A percentile compares a stretch with the other conserved stretches of the same genome.
Conservation (phyloP, 805 yeast genomes). For the Yamadazyma philogaea region DNA sequence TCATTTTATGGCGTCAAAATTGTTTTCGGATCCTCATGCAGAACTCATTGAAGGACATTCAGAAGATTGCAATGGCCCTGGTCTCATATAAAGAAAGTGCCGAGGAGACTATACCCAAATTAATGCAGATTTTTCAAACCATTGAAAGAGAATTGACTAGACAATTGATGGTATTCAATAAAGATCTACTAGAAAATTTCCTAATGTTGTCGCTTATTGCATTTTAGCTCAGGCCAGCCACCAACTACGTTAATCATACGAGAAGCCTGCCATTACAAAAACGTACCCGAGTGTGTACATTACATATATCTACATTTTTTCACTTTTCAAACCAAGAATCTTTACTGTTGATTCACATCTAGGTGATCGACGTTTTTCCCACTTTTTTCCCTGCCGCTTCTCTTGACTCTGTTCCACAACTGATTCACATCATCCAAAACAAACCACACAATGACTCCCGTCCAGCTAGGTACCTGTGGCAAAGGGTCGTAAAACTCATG, state of each 20-base stretch:
- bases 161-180: not conserved
- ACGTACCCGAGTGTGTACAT: too few species aligned
- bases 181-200: not conserved
- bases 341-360: constrained; percentile 10
- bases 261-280: too few species aligned
- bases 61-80: not conserved
- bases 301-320: not conserved
- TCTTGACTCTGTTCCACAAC: constrained; percentile 79
- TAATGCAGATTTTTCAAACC: not conserved
- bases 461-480: constrained; percentile 78
- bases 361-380: constrained; percentile 27
- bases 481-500: constrained; percentile 77
- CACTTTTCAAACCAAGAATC: not conserved
- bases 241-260: too few species aligned
- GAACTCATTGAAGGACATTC: not conserved
- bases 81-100: not conserved
- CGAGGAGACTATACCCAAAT: not conserved
- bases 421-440: constrained; percentile 63
- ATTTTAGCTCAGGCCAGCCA: not conserved
- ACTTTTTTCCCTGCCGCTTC: constrained; percentile 42
- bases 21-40: not conserved
- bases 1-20: not conserved
- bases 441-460: constrained; percentile 69
- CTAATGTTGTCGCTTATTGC: not conserved
- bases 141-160: not conserved